Base-by-base conservation (phyloP, 2,329 filamentous ascomycete genomes). In the Xylariaceae sp. region DNA sequence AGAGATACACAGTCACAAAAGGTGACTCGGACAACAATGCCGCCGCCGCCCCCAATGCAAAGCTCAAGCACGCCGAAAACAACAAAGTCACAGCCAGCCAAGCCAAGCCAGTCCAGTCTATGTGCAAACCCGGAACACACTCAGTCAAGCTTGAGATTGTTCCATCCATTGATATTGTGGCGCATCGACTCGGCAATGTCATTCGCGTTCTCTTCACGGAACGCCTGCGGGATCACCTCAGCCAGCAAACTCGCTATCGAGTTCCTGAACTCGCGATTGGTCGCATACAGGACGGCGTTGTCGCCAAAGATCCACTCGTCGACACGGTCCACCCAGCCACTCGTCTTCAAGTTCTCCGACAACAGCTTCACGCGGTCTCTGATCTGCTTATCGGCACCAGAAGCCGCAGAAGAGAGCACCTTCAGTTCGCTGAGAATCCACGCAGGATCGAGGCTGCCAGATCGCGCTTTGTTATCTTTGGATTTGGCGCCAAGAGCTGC, bases 261-360 rank as follows among this genome's bases (percentile, higher is more conserved):
- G 4, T 15, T 15, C 52, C 35, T 51, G 10, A 59, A 59, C 1
- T 53, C 48, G 2, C 15, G 11, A 3, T 59, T 30, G 4, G 30
- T 11, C 15, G 30, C 51, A 17, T 50, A 23, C 5, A 17, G 4
- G 3, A 13, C 10, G 2, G 53, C 39, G 6, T 51, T 47, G 13
- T 64, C 61, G 4, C 60, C 66, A 53, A 75, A 72, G 0, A 68
- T 69, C 73, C 72, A 73, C 10, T 67, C 69, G 44, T 69, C 61
- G 10, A 78, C 52, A 18, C 69, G 66, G 52, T 76, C 76, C 59
- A 75, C 63, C 75, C 74, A 77, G 8, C 73, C 74, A 1, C 69
- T 66, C 30, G 69, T 64, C 10, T 65, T 69, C 4, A 77, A 59
- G 13, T 53, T 62, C 34, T 69, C 68, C 57, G 69, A 72, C 15